Conservation (phyloP, 2,329 filamentous ascomycete species). For the Rutstroemia sp. region DNA sequence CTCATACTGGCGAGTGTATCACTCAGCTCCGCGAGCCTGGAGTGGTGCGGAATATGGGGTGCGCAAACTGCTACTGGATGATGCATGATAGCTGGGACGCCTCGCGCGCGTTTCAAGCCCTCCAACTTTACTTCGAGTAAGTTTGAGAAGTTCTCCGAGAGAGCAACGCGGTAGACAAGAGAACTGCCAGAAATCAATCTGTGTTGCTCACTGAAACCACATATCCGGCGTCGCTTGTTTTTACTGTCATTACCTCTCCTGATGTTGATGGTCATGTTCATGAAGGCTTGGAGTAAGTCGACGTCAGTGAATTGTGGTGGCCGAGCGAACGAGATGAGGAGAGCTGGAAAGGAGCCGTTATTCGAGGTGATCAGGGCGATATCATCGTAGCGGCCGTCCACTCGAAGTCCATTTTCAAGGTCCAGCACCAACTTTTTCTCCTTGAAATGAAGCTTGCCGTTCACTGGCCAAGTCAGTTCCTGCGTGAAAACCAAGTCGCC, state of each 20-base stretch:
- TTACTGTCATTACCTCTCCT: neutral
- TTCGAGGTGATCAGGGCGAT: constrained; percentile 34
- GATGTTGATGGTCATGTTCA: neutral
- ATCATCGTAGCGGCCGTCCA: constrained; percentile 29
- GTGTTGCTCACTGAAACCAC: constrained; percentile 32
- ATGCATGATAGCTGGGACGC: constrained; percentile 28
- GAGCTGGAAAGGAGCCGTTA: constrained; percentile 29
- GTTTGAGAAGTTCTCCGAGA: constrained; percentile 22
- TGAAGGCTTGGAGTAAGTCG: constrained; percentile 5
- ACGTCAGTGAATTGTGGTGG: constrained; percentile 42
- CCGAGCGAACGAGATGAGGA: constrained; percentile 45
- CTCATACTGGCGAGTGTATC: constrained; percentile 18
- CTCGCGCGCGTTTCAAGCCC: constrained; percentile 24
- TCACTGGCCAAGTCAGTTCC: constrained; percentile 34
- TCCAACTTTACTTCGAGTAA: constrained; percentile 22
- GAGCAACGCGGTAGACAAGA: constrained; percentile 41
- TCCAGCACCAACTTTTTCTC: constrained; percentile 36
- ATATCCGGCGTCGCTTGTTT: constrained; percentile 22
- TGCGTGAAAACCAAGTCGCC: constrained; percentile 34
- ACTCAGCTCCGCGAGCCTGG: constrained; percentile 16
- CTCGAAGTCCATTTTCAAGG: constrained; percentile 38
- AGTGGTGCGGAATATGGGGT: constrained; percentile 11
- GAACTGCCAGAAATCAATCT: constrained; percentile 37
- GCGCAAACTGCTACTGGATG: constrained; percentile 11
- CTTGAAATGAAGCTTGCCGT: constrained; percentile 33